These are phyloP conservation scores for Backusella macrospora DNA, from an alignment of 192 early-diverging fungal species.

Conservation along the genomic window DNA sequence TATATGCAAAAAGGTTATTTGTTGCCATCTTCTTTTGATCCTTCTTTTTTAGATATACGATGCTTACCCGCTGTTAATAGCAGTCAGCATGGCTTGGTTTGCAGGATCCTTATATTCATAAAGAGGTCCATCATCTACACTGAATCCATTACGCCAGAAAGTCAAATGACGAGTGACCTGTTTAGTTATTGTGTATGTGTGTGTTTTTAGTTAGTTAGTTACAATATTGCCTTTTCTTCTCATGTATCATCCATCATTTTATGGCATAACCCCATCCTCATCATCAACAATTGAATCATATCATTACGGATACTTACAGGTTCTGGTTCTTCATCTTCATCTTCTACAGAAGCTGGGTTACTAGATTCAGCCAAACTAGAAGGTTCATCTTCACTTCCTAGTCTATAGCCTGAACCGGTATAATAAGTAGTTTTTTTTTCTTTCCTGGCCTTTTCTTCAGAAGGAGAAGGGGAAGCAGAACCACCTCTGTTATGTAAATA, in stretches of 20 bases:
- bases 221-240: no score
- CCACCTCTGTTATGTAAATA: no score
- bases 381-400: slow-evolving; percentile 58
- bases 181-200: no score
- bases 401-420: slow-evolving; percentile 50
- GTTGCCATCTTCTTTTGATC: neutral
- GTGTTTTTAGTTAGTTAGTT: no score
- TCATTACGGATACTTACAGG: slow-evolving; percentile 15
- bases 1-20: neutral
- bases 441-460: neutral
- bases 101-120: slow-evolving; percentile 83
- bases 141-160: slow-evolving; percentile 97
- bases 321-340: slow-evolving; percentile 14
- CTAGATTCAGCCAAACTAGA: slow-evolving; percentile 26
- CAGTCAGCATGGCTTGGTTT: slow-evolving; percentile 81
- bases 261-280: no score
- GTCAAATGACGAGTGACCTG: slow-evolving; percentile 77
- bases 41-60: neutral
- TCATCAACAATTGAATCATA: no score
- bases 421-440: slow-evolving; percentile 31
- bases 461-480: slow-evolving; percentile 4
- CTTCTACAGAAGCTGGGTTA: neutral
- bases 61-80: slow-evolving; percentile 88
- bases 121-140: slow-evolving; percentile 91
- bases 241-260: no score